Evolutionary conservation across 2,329 filamentous ascomycete species (phyloP), one percentile per base, ranked within the genome.

Genomic region (Aureobasidium sp.): DNA sequence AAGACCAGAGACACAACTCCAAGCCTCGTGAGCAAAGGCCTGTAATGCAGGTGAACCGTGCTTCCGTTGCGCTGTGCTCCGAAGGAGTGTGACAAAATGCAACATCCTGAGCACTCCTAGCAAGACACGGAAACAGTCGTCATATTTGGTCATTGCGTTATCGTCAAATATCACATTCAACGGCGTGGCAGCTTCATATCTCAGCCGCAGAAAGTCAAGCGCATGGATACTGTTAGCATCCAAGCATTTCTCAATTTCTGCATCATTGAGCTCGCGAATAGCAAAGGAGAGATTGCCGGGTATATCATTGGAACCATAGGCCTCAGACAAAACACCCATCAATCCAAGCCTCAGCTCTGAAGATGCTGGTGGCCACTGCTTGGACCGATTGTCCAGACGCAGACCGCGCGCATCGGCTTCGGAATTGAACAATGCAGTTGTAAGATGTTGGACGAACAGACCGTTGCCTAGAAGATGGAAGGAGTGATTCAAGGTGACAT

Each of bases 331-430:
- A 0, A 97, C 83, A 0, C 91, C 92, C 82, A 92, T 95, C 20
- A 99, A 79, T 0, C 90, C 90, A 5, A 97, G 80, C 10, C 92
- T 85, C n/a, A 99, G 77, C 72, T 97, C 94, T 0, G 92, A 97
- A 72, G 90, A 95, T 27, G 92, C 92, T 5, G 94, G 94, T 29
- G 94, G 94, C 94, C 94, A 97, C 17, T 67, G 66, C 43, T 70
- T 67, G 36, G 82, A 90, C 61, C 91, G 84, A 2, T 84, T 85
- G n/a, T 89, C 89, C 0, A 97, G 79, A 44, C 92, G 87, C 44
- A 97, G 79, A 0, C 94, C 93, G 47, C 88, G 82, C 71, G 96
- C 90, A 3, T 91, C 88, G 29, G 87, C 6, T 89, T 67, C 89
- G 0, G 91, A 85, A 64, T 92, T 88, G 69, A 97, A 97, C 0